Conservation (phyloP, 805 yeast species). For the Brettanomyces sp. region DNA sequence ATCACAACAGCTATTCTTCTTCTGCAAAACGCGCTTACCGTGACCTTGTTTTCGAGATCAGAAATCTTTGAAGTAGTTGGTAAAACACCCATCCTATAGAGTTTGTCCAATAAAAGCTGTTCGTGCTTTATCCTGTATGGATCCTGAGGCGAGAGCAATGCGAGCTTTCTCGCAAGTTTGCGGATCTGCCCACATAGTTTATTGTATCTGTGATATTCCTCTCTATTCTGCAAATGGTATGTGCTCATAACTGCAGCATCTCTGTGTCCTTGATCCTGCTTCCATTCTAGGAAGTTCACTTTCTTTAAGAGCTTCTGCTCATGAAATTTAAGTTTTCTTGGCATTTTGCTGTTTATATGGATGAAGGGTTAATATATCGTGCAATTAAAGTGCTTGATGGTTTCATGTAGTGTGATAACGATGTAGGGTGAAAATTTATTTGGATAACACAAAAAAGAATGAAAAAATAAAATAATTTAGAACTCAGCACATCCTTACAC, state of each 20-base stretch:
- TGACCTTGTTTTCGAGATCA: slow-evolving; percentile 81
- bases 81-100: slow-evolving; percentile 80
- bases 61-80: slow-evolving; percentile 85
- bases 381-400: too few species aligned
- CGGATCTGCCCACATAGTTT: slow-evolving; percentile 87
- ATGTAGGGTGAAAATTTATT: too few species aligned
- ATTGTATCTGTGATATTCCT: slow-evolving; percentile 92
- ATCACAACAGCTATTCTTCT: slow-evolving; percentile 89
- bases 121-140: slow-evolving; percentile 85
- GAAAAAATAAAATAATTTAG: too few species aligned
- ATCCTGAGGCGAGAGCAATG: slow-evolving; percentile 79
- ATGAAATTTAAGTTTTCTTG: slow-evolving; percentile 83
- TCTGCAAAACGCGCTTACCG: slow-evolving; percentile 88
- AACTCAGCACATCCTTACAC: too few species aligned
- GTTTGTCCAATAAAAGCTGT: slow-evolving; percentile 75
- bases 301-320: slow-evolving; percentile 91
- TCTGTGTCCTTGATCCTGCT: slow-evolving; percentile 89
- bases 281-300: slow-evolving; percentile 96
- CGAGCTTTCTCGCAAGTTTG: slow-evolving; percentile 75
- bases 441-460: too few species aligned
- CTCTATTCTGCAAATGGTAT: slow-evolving; percentile 89
- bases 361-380: too few species aligned
- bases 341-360: slow-evolving; percentile 37
- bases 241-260: slow-evolving; percentile 95
- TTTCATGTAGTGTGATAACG: too few species aligned